Base-by-base conservation (phyloP, 106 monocot species). In the Dactylorhiza incarnata region DNA sequence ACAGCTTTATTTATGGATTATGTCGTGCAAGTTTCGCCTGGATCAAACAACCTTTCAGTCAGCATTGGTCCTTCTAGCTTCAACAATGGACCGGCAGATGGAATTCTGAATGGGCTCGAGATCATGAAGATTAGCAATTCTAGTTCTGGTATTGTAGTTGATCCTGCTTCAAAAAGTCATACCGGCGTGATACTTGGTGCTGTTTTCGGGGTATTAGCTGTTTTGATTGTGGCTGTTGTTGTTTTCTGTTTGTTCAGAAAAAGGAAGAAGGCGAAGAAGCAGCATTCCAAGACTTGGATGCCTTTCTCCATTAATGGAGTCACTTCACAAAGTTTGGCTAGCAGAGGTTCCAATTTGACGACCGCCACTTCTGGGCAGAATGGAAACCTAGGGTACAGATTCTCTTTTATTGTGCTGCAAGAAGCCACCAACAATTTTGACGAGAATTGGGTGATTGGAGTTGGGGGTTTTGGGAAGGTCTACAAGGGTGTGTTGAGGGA, bases 401-500 rank as follows among this genome's bases (percentile, higher is more conserved):
- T 92, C 78, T 74, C 84, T 45, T 86, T 92, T 43, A 50, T 47
- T 5, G 86, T 84, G 68, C 54, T 92, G 67, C 82, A 84, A 44
- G 91, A 92, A 25, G 91, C 91, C 14, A 92, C 88, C 13, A 80
- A 84, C 68, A 86, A 79, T 29, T 92, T 92, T 53, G 88, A 89
- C 71, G 91, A 92, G 82, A 78, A 74, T 53, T 82, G 84, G 86
- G 88, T 92, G 15, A 86, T 92, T n/a, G 91, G 91, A 43, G 84
- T 92, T 0, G 91, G 91, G 53, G 91, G 91, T 25, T 92, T 92
- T 49, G 91, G 91, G 9, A 92, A 92, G 77, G 91, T 92, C 15
- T 92, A 92, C 74, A 92, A 80, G 73, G 91, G 91, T 44, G 72
- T 61, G n/a, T 72, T 92, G 12, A 82, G 74, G 47, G 91, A 86